phyloP scores from a whole-genome alignment of 352 stramenopile genomes.

The Globisporangium echinulatum region DNA sequence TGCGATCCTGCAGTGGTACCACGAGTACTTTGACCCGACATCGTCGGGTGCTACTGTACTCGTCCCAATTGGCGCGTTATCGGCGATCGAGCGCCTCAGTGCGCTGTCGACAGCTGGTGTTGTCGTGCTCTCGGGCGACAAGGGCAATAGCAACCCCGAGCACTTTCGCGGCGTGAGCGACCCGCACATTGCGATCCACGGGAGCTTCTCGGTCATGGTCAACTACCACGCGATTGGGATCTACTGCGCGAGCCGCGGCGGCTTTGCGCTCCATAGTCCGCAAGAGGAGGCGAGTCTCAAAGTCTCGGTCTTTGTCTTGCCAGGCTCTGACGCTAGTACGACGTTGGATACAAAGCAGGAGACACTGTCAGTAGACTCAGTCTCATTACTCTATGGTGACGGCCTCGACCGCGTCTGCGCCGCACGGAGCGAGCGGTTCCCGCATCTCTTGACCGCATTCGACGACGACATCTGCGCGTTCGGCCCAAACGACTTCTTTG shows the following conservation, averaged over 20 bases:
- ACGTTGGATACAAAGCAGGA: too few species aligned
- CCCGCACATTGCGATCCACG: slow-evolving; percentile 94
- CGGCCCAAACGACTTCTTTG: slow-evolving; percentile 93
- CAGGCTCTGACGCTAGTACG: slow-evolving; percentile 3
- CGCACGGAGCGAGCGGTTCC: slow-evolving; percentile 53
- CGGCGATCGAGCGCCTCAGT: slow-evolving; percentile 70
- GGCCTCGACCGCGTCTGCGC: slow-evolving; percentile 57
- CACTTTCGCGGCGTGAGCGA: slow-evolving; percentile 89
- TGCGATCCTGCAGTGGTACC: slow-evolving; percentile 90
- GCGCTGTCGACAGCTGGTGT: slow-evolving; percentile 42
- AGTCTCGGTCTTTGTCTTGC: slow-evolving; percentile 83
- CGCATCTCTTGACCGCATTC: slow-evolving; percentile 72
- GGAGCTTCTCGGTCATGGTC: slow-evolving; percentile 94
- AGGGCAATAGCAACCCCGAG: slow-evolving; percentile 91
- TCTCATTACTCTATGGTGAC: slow-evolving; percentile 38
- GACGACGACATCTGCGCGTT: slow-evolving; percentile 85
- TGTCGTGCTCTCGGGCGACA: slow-evolving; percentile 90
- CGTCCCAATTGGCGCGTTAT: slow-evolving; percentile 87
- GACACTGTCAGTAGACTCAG: too few species aligned
- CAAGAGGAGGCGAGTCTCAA: slow-evolving; percentile 92
- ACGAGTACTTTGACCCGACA: slow-evolving; percentile 65
- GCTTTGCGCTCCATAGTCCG: slow-evolving; percentile 90
- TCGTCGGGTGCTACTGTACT: slow-evolving; percentile 77
- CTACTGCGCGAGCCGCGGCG: slow-evolving; percentile 86
- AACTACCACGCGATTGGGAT: slow-evolving; percentile 94